These are phyloP conservation scores for Trichoderma parareesei DNA, from an alignment of 495 filamentous ascomycete genomes.

Conservation along the genomic window DNA sequence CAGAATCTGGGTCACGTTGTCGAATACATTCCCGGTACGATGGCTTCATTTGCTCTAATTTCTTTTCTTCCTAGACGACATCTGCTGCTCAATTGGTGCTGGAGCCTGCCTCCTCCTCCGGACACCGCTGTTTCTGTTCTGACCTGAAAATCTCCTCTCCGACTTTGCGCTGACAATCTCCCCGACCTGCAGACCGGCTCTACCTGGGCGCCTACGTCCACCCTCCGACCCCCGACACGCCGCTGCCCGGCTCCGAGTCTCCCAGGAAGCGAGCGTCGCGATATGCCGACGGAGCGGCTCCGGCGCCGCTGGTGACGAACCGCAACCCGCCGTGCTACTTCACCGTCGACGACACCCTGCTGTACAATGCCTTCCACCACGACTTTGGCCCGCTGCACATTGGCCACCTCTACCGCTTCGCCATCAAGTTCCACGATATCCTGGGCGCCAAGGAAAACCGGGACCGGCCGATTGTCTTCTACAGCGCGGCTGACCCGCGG, in stretches of 20 bases:
- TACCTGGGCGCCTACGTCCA: conserved; percentile 91
- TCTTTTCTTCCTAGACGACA: neutral
- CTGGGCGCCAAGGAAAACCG: conserved; percentile 74
- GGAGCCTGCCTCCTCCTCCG: neutral
- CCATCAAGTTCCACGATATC: conserved; percentile 88
- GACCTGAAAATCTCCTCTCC: neutral
- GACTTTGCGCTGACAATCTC: conserved; percentile 24
- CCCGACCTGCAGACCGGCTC: conserved; percentile 60
- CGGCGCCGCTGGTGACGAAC: conserved; percentile 25
- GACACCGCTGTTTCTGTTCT: neutral
- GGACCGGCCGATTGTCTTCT: conserved; percentile 83
- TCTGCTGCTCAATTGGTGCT: conserved; percentile 15
- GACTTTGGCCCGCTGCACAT: conserved; percentile 98
- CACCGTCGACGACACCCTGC: conserved; percentile 80
- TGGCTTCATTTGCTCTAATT: neutral
- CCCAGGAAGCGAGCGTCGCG: conserved; percentile 71
- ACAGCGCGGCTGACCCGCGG: conserved; percentile 82
- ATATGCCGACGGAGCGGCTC: conserved; percentile 47
- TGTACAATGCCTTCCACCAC: conserved; percentile 98
- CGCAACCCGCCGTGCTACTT: conserved; percentile 75
- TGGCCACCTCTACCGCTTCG: conserved; percentile 92
- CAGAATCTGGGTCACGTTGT: conserved; percentile 46
- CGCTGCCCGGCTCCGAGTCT: conserved; percentile 72
- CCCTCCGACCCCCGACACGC: conserved; percentile 66
- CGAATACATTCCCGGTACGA: conserved; percentile 51